Base-by-base conservation (phyloP, 1,284 basidiomycete species). In the Boletus subluridellus region DNA sequence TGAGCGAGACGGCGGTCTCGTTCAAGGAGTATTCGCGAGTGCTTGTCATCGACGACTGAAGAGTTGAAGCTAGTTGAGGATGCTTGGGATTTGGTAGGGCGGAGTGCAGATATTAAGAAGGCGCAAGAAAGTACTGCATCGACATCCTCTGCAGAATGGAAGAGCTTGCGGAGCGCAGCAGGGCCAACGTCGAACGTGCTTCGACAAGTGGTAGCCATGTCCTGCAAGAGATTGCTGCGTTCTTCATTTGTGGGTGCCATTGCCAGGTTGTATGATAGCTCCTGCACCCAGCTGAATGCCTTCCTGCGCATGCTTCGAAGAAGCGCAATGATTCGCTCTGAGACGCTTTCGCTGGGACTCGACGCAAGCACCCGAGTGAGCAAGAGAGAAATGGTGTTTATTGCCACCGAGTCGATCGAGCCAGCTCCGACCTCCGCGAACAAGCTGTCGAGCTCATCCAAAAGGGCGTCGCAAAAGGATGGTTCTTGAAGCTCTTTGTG, bases 141-240 rank as follows among this genome's bases (percentile, higher is more conserved):
- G 4, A 76, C 46, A 50, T 77, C 74, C 14, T 52, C 58, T 1
- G 56, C 26, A 9, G 64, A 66, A 21, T 50, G 24, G 5, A 76
- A 54, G 0, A 75, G 59, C 26, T 17, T 39, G 11, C 7, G 1
- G 0, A 70, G 32, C 49, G 66, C 63, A 2, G 44, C 24, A 0
- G 51, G n/a, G 45, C 71, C 73, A 11, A 77, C 73, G 56, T 76
- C 72, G 45, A 70, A 81, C 2, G 77, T 80, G 2, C 68, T 65
- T 15, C 74, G 66, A 61, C 80, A 81, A 17, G 69, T 73, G 5
- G 69, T 65, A 3, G 75, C 76, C 53, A 73, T 69, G 44, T 73
- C 66, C 46, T 64, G 70, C n/a, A 76, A 49, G 2, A 67, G 68
- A 5, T 39, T 34, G 37, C 63, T 69, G 24, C 72, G 50, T 12